A percentile compares a stretch with the other conserved stretches of the same genome.
Conservation (phyloP, 805 yeast species). For the Barnettozyma californica region DNA sequence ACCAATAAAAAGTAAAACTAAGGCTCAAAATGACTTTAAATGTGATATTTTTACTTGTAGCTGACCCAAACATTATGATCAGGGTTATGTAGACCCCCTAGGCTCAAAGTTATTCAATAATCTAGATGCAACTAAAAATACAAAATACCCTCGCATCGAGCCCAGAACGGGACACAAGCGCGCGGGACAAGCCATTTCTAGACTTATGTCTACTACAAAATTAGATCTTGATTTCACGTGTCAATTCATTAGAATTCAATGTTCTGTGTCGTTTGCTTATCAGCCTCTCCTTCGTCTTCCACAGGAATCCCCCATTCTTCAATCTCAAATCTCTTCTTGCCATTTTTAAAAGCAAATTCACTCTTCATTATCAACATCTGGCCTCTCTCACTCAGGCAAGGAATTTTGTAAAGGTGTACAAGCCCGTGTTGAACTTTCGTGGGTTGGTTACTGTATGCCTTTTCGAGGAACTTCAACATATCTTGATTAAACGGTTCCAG, state of each 20-base stretch:
- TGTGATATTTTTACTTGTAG: no score
- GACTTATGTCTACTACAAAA: neutral
- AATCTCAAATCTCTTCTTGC: slow-evolving; percentile 76
- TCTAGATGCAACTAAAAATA: neutral
- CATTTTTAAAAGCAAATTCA: slow-evolving; percentile 83
- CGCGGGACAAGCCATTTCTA: neutral
- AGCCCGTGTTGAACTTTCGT: slow-evolving; percentile 81
- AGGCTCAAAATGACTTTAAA: no score
- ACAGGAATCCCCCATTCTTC: slow-evolving; percentile 98
- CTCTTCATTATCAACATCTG: slow-evolving; percentile 68
- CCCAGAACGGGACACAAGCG: neutral
- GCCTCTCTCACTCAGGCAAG: slow-evolving; percentile 70
- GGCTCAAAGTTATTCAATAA: no score
- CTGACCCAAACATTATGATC: no score
- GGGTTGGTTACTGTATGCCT: slow-evolving; percentile 66
- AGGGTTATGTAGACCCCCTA: no score
- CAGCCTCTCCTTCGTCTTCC: slow-evolving; percentile 49
- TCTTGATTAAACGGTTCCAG: slow-evolving; percentile 80
- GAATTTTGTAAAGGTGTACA: slow-evolving; percentile 68
- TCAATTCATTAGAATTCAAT: slow-evolving; percentile 16
- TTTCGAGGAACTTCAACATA: slow-evolving; percentile 59
- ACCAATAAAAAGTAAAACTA: no score
- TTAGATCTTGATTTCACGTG: neutral
- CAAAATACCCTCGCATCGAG: no score
- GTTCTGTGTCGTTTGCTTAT: slow-evolving; percentile 21